Evolutionary conservation across 208 protist genomes (phyloP), one percentile per base, ranked within the genome.

Genomic region (Trypanosoma brucei): DNA sequence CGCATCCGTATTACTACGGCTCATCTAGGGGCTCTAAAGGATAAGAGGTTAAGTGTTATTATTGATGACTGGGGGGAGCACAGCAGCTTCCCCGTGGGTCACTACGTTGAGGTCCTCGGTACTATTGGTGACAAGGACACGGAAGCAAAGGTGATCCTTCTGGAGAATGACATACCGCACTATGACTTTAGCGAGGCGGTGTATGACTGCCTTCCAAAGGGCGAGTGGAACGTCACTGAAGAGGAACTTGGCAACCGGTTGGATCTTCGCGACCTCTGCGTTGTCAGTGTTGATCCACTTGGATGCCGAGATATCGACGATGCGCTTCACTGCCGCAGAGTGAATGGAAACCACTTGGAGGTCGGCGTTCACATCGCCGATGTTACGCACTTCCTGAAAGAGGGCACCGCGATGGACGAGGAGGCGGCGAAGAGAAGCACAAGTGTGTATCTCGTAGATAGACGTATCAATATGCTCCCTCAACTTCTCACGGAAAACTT

Each of bases 281-380:
- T 97, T 52, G 80, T 96, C 31, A 96, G 88, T 65, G 88, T 99
- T 5, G 97, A 99, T 81, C 98, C 98, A 3, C 71, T 95, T 22
- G 95, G 95, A n/a, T 96, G 91, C 76, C 86, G 86, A 38, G 92
- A 97, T 69, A 91, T 95, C 53, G 91, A 96, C 39, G 86, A 96
- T 54, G 92, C 83, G 31, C 63, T 96, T 31, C 90, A 95, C 66
- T 93, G 82, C 70, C 81, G 84, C n/a, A 56, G 76, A 45, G 72
- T 97, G 14, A 79, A 83, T 49, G 78, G 81, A 48, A 90, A 88
- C 44, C 80, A 96, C 68, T 55, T 96, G 36, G 88, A 98, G 69
- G 83, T 99, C 30, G 97, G 97, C 54, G 97, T 99, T 54, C 96
- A 99, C 75, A 99, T 99, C 68, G 98, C 98, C 11, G 98, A 99